Evolutionary conservation across 1,284 basidiomycete species (phyloP).

Genomic region (Amylostereum areolatum): DNA sequence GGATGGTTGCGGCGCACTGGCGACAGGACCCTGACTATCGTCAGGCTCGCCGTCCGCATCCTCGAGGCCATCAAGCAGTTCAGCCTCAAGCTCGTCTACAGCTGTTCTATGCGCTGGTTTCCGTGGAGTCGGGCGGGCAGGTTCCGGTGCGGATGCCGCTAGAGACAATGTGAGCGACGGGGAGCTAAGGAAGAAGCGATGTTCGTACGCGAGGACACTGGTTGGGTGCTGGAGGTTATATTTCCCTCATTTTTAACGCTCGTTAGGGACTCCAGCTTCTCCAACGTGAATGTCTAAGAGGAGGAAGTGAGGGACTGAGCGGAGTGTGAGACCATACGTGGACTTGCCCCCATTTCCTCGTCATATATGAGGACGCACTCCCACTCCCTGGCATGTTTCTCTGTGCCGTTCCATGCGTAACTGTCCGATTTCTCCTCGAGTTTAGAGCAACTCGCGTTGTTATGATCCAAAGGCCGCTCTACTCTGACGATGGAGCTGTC

Average conservation of each 20-base stretch:
- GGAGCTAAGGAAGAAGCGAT: slow-evolving; percentile 3
- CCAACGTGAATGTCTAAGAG: slow-evolving; percentile 58
- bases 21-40: slow-evolving; percentile 12
- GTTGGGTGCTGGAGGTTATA: slow-evolving; percentile 27
- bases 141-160: neutral
- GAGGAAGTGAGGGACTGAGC: slow-evolving; percentile 1
- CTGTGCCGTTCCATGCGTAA: slow-evolving; percentile 52
- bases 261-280: slow-evolving; percentile 66
- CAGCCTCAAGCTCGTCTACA: slow-evolving; percentile 26
- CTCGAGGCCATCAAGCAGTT: slow-evolving; percentile 25
- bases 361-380: slow-evolving; percentile 77
- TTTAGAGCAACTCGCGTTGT: slow-evolving; percentile 35
- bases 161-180: slow-evolving; percentile 8
- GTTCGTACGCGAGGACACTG: slow-evolving; percentile 39
- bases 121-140: neutral
- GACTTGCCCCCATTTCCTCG: slow-evolving; percentile 57
- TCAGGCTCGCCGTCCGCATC: slow-evolving; percentile 42
- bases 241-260: slow-evolving; percentile 48
- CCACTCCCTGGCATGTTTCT: slow-evolving; percentile 52
- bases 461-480: slow-evolving; percentile 48
- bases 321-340: neutral
- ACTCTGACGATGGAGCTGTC: slow-evolving; percentile 42
- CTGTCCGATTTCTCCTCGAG: slow-evolving; percentile 36
- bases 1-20: neutral
- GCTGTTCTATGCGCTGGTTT: neutral